Conservation (phyloP, 192 early-diverging fungal species). For the Umbelopsis sp. region DNA sequence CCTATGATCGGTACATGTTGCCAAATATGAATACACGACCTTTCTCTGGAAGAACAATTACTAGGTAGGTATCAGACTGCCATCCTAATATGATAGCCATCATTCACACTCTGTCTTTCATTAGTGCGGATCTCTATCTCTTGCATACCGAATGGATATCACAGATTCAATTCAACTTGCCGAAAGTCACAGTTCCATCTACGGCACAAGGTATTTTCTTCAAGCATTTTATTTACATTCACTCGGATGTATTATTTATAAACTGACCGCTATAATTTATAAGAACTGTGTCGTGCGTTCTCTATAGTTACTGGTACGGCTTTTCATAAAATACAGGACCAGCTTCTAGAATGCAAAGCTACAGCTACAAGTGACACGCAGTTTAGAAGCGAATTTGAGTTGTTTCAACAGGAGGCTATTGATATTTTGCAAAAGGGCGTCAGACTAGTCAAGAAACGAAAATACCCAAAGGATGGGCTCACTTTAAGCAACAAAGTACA, state of each 20-base stretch:
- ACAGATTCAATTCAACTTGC: slow-evolving; percentile 6
- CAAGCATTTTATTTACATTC: not conserved
- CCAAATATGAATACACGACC: not conserved
- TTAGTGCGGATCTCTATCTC: slow-evolving; percentile 12
- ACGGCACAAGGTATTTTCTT: not conserved
- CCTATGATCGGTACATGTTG: not conserved
- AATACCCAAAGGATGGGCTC: slow-evolving; percentile 8
- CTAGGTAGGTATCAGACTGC: not conserved
- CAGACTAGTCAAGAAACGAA: not conserved
- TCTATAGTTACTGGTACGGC: not conserved
- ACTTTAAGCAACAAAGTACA: not conserved
- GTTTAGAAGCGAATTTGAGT: not conserved
- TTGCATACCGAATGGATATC: slow-evolving; percentile 9
- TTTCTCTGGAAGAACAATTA: slow-evolving; percentile 8
- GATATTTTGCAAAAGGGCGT: not conserved
- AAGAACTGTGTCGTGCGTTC: slow-evolving; percentile 3
- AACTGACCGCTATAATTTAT: not conserved
- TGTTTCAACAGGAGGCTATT: not conserved
- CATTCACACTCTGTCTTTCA: not conserved
- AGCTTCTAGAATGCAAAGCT: not conserved
- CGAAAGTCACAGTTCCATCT: not conserved
- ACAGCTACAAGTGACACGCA: not conserved
- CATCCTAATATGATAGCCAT: not conserved
- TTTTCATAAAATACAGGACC: not conserved
- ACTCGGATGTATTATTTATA: not conserved